phyloP scores from a whole-genome alignment of 106 monocot genomes.

The Allium sativum region DNA sequence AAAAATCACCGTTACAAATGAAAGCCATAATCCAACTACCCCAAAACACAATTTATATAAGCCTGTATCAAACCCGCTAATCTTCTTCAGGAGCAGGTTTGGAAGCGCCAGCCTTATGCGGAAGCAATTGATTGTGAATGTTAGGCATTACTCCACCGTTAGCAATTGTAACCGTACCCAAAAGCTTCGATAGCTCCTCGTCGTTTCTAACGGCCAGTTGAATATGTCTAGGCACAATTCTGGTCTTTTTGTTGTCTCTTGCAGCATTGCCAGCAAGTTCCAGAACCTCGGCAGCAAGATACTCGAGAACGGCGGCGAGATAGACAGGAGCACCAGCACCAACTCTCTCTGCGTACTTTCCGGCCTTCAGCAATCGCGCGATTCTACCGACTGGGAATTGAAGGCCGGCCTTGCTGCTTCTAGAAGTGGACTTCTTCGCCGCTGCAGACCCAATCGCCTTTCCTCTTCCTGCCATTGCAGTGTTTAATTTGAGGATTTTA shows the following conservation, averaged over 20 bases:
- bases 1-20: too few species aligned
- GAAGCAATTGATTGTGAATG: conserved; percentile 10
- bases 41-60: too few species aligned
- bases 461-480: conserved; percentile 17
- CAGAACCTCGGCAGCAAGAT: conserved; percentile 62
- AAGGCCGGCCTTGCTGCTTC: conserved; percentile 26
- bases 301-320: conserved; percentile 61
- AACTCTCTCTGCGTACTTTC: conserved; percentile 5
- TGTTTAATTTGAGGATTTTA: too few species aligned
- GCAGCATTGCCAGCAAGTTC: conserved; percentile 22
- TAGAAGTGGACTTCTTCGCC: conserved; percentile 11
- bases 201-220: conserved; percentile 23
- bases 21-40: too few species aligned
- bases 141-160: conserved; percentile 16
- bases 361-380: conserved; percentile 6
- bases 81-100: neutral
- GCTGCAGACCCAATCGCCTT: conserved; percentile 15
- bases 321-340: conserved; percentile 55
- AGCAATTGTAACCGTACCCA: conserved; percentile 15
- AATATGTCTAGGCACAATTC: conserved; percentile 14
- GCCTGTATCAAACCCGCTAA: too few species aligned
- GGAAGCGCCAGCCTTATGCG: conserved; percentile 6
- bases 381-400: conserved; percentile 29
- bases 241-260: conserved; percentile 23
- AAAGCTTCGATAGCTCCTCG: conserved; percentile 26